Conservation (phyloP, 2,329 filamentous ascomycete species). For the Colletotrichum tofieldiae region DNA sequence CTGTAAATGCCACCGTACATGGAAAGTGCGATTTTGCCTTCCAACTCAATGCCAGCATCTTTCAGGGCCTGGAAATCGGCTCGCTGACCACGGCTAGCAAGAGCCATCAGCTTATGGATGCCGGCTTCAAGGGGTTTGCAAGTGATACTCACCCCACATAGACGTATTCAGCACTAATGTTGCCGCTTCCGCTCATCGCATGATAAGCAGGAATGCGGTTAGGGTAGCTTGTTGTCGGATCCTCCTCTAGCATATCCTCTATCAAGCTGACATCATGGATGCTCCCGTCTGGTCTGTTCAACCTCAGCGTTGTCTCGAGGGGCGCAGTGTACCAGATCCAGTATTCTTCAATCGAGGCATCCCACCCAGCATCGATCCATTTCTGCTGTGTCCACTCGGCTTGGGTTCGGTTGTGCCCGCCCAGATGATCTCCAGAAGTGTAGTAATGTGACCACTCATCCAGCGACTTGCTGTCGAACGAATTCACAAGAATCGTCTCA, state of each 20-base stretch:
- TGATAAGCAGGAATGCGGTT: slow-evolving; percentile 34
- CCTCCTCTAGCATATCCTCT: slow-evolving; percentile 36
- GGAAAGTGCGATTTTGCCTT: slow-evolving; percentile 30
- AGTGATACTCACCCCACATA: slow-evolving; percentile 21
- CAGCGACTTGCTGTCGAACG: slow-evolving; percentile 29
- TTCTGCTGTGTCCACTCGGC: slow-evolving; percentile 37
- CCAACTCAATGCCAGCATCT: slow-evolving; percentile 22
- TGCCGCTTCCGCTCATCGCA: slow-evolving; percentile 35
- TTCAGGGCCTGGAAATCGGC: slow-evolving; percentile 27
- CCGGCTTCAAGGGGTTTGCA: neutral
- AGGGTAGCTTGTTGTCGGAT: slow-evolving; percentile 33
- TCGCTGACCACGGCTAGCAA: slow-evolving; percentile 6
- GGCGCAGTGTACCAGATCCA: slow-evolving; percentile 40
- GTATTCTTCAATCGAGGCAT: slow-evolving; percentile 23
- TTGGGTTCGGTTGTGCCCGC: slow-evolving; percentile 27
- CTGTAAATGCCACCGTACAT: slow-evolving; percentile 32
- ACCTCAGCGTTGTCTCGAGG: slow-evolving; percentile 14
- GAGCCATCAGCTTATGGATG: too few species aligned
- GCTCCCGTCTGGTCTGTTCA: slow-evolving; percentile 34
- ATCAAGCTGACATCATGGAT: slow-evolving; percentile 31
- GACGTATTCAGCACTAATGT: slow-evolving; percentile 29
- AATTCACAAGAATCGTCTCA: slow-evolving; percentile 31
- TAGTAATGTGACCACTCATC: slow-evolving; percentile 37
- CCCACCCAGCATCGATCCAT: slow-evolving; percentile 26
- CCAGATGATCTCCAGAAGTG: slow-evolving; percentile 35